These are phyloP conservation scores for Solanum sparsipilum DNA, from an alignment of 257 asterid genomes.

Conservation along the genomic window DNA sequence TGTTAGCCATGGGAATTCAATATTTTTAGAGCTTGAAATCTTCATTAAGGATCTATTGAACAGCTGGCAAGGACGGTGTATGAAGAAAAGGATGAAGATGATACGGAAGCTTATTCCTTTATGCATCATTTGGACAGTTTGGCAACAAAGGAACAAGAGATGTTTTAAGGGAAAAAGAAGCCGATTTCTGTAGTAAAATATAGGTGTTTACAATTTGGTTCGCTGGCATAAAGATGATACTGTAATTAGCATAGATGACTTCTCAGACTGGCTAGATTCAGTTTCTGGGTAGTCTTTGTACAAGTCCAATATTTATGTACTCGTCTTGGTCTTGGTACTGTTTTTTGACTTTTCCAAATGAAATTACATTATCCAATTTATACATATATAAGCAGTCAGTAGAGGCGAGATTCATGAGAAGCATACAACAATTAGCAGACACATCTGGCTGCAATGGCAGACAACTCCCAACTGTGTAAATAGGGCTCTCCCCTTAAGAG, in stretches of 20 bases:
- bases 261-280: background rate
- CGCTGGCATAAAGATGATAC: background rate
- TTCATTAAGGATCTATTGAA: background rate
- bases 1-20: background rate
- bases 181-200: background rate
- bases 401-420: background rate
- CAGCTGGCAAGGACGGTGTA: background rate
- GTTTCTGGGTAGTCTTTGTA: background rate
- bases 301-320: background rate
- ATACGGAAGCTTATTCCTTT: background rate
- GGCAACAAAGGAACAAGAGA: background rate
- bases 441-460: background rate
- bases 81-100: background rate
- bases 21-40: background rate
- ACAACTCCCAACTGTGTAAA: background rate
- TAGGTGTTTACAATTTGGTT: background rate
- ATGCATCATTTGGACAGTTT: background rate
- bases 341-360: background rate
- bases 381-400: background rate
- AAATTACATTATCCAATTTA: background rate
- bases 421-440: background rate
- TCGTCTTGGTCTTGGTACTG: background rate
- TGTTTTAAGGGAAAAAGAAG: background rate
- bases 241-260: background rate
- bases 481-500: background rate